Conservation (phyloP, 352 stramenopile species). For the Thalassiosira ordinaria region DNA sequence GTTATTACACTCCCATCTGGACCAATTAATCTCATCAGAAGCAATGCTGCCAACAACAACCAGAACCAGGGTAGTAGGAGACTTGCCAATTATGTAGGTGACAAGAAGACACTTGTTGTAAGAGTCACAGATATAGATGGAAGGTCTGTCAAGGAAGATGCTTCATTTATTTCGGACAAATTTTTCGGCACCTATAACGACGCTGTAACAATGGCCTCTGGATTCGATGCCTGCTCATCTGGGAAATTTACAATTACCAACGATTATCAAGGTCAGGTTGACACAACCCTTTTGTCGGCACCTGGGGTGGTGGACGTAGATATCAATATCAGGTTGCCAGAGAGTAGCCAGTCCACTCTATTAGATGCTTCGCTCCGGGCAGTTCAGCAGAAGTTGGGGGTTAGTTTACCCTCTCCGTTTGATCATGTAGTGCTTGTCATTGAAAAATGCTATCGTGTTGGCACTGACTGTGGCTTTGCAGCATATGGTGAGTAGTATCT, state of each 20-base stretch:
- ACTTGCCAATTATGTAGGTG: conserved; percentile 7
- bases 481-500: too few relatives aligned
- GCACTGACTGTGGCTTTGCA: conserved; percentile 35
- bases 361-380: background rate
- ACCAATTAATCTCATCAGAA: background rate
- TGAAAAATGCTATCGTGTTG: conserved; percentile 36
- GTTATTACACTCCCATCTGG: background rate
- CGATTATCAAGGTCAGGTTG: background rate
- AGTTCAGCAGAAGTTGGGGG: conserved; percentile 19
- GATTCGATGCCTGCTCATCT: conserved; percentile 34
- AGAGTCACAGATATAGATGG: conserved; percentile 25
- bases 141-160: background rate
- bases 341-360: conserved; percentile 14
- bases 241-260: conserved; percentile 25
- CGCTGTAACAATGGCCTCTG: conserved; percentile 1
- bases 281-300: background rate
- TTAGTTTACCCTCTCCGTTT: conserved; percentile 31
- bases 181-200: conserved; percentile 54
- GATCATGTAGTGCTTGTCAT: conserved; percentile 53
- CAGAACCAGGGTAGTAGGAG: background rate
- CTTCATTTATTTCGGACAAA: conserved; percentile 39
- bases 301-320: conserved; percentile 53
- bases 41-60: background rate
- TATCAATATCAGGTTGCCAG: conserved; percentile 21
- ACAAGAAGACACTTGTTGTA: conserved; percentile 21